Base-by-base conservation (phyloP, 208 protist genomes). In the Leishmania major region DNA sequence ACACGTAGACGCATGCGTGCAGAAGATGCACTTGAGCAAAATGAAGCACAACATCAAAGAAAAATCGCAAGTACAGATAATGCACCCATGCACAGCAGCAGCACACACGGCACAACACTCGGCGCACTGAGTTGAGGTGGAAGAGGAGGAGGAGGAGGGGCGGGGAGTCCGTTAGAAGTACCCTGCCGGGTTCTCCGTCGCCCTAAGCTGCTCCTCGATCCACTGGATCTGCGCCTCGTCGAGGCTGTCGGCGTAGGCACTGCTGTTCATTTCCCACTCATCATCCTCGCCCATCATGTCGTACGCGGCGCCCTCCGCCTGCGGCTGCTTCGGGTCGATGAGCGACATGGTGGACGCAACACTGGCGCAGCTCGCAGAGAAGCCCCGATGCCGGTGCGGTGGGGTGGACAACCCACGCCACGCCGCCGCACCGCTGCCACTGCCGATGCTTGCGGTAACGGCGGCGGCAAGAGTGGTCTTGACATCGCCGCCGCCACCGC, bases 211-310 rank as follows among this genome's bases (percentile, higher is more conserved):
- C 78, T 94, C 89, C 69, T 96, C 92, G 47, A 96, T 93, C 92
- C 92, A 96, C 88, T 90, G 84, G 51, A 91, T 81, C 81, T 96
- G 90, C 62, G 83, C 90, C 60, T 96, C 92, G 57, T 96, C 92
- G 47, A 94, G 83, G 74, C 92, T 96, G 77, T 96, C 92, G 66
- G 91, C 92, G 86, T 96, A 94, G 51, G 92, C 90, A 66, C 92
- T 94, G 85, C 92, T 96, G 81, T 92, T 92, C 75, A 92, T 88
- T 76, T 96, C 89, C 91, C 92, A 96, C 28, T 91, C 81, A 57
- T 85, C 77, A 17, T 80, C 79, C 60, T 67, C 76, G 60, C 15
- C 76, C 11, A 55, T 77, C 60, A 51, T 49, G 37, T 85, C 87
- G 53, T 85, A 81, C 17, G 43, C 83, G 37, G 74, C 75, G 28